Base-by-base conservation (phyloP, 495 filamentous ascomycete species). In the Parathielavia appendiculata region DNA sequence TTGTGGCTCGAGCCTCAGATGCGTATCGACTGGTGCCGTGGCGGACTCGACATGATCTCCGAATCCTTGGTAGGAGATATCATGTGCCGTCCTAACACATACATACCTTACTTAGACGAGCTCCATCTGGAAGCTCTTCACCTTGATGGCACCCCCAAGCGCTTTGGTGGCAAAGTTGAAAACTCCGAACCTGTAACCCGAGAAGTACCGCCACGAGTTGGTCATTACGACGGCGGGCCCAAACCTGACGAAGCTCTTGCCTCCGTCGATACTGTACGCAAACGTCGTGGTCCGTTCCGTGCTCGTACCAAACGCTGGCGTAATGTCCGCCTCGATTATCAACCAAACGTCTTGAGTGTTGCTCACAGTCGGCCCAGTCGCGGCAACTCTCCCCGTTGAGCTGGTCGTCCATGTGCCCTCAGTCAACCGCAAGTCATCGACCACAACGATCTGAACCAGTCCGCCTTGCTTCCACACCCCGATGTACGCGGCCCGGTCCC, bases 91-190 rank as follows among this genome's bases (percentile, higher is more conserved):
- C 26, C 26, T 30, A 30, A 2, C 26, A 30, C 2, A 30, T 6
- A 30, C 26, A 6, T 5, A 14, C 3, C 26, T 48, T 19, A 61
- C 26, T 48, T 19, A 61, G 1, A 62, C 43, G 7, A 51, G 20
- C 32, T 61, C 20, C 61, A 63, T 65, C 16, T 58, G 41, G 20
- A 72, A 73, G 38, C 63, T 66, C 67, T 70, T 72, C 16, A 79
- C 68, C 22, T 52, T 69, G 1, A 82, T 70, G 48, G 71, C 69
- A 0, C 81, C 82, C 0, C 81, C 81, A 5, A 82, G 60, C 8
- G 57, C 67, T 51, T 74, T 71, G 0, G 81, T 85, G 0, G 80
- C 83, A 66, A 71, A 80, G 61, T 84, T 84, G 59, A 85, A 84
- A 12, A 83, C 75, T 0, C 69, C 81, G 63, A 71, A 85, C 11